These are phyloP conservation scores for Zygosaccharomyces kombuchaensis DNA, from an alignment of 805 yeast species.

Conservation along the genomic window DNA sequence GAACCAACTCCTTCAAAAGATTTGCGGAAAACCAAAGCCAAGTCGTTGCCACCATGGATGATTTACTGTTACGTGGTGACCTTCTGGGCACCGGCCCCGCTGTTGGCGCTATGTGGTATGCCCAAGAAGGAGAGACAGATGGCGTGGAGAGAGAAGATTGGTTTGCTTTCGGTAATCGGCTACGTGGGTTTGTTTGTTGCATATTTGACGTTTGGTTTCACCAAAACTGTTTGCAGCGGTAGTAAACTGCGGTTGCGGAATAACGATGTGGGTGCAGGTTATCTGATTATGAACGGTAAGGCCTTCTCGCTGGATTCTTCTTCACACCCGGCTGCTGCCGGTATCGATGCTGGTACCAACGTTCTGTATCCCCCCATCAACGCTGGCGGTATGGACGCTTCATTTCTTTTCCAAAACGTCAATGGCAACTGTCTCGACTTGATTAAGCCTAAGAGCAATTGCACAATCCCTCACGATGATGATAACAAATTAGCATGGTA, in stretches of 20 bases:
- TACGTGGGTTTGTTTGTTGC: slow-evolving; percentile 76
- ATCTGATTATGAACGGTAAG: slow-evolving; percentile 75
- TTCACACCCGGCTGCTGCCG: slow-evolving; percentile 78
- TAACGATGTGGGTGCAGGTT: slow-evolving; percentile 53
- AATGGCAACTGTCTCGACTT: slow-evolving; percentile 84
- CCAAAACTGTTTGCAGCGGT: slow-evolving; percentile 69
- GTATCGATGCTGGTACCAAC: slow-evolving; percentile 65
- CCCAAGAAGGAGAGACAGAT: slow-evolving; percentile 73
- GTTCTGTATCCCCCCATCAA: slow-evolving; percentile 77
- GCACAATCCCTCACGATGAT: slow-evolving; percentile 63
- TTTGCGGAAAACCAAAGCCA: slow-evolving; percentile 5
- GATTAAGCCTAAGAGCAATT: slow-evolving; percentile 62
- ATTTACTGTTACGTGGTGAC: slow-evolving; percentile 76
- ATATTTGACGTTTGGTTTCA: slow-evolving; percentile 84
- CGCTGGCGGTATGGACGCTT: slow-evolving; percentile 85
- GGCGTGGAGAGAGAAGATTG: slow-evolving; percentile 98
- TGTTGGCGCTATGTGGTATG: slow-evolving; percentile 58
- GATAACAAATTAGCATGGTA: slow-evolving; percentile 82
- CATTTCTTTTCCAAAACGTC: slow-evolving; percentile 84
- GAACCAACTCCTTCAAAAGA: not conserved
- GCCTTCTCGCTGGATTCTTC: slow-evolving; percentile 69
- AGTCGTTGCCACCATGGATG: slow-evolving; percentile 49
- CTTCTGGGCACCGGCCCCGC: slow-evolving; percentile 85
- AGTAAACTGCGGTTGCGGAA: slow-evolving; percentile 48
- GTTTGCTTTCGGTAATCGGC: slow-evolving; percentile 68